Base-by-base conservation (phyloP, 2,329 filamentous ascomycete genomes). In the Claviceps capensis region DNA sequence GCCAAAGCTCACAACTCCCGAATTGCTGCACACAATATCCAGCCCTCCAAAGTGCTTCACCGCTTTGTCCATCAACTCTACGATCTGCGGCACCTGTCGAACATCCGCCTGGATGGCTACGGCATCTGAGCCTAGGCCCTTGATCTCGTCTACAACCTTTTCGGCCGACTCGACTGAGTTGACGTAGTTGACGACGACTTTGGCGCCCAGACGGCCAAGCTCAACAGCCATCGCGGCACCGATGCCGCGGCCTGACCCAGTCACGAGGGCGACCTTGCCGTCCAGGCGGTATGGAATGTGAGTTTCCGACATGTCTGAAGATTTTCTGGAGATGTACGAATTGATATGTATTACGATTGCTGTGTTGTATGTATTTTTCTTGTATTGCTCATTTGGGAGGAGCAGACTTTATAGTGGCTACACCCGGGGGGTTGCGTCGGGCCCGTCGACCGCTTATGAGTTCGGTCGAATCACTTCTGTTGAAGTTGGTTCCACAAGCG, bases 1-100 rank as follows among this genome's bases (percentile, higher is more conserved):
- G 9, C 23, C 43, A 45, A 45, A 45, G 43, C 43, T 45, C 14
- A 30, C 43, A 6, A 45, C 43, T 48, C 82, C 82, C 46, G 77
- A 80, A 74, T 86, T 86, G 63, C 79, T 84, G 73, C 78, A 80
- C 61, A 83, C 82, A 59, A 86, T 83, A 69, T 86, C 73, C 62
- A 86, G 73, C 65, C 79, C 75, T 66, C 82, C 82, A 62, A 81
- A 87, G 65, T 78, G 72, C 59, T 71, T 69, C 56, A 81, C 72
- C 51, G 81, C 81, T 62, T 83, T 67, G 53, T 77, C 73, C 71
- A 87, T 85, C 59, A 87, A 70, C 54, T 68, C 66, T 51, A 76
- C 72, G 58, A 82, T 86, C 67, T 86, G 72, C 54, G 74, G 66
- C 46, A 84, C 76, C 55, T 84, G 72, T 57, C 78, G 74, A 52